Evolutionary conservation across 495 filamentous ascomycete genomes (phyloP).

Genomic region (Neurospora intermedia): DNA sequence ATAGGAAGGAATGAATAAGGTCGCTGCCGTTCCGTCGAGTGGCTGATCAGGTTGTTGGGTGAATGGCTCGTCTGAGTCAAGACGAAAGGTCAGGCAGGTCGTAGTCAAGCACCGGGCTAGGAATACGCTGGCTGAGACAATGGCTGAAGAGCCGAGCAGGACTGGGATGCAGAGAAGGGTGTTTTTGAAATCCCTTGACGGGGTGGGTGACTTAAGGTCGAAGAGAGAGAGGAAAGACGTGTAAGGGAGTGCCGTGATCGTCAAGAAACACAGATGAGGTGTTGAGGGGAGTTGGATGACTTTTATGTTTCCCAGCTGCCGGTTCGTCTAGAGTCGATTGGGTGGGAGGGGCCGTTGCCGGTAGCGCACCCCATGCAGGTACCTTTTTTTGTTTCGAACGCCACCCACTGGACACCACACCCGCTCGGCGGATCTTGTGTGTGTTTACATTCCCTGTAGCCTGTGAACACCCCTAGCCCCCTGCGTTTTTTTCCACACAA

Average conservation of each 20-base stretch:
- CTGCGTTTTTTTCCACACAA: neutral
- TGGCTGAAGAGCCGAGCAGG: neutral
- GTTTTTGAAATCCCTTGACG: neutral
- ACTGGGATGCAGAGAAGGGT: neutral
- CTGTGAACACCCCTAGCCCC: neutral
- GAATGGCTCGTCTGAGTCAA: neutral
- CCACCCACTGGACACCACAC: neutral
- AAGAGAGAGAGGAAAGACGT: neutral
- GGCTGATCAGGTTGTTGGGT: neutral
- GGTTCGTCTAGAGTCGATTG: neutral
- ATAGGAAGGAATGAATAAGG: neutral
- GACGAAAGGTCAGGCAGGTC: neutral
- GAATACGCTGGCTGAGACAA: neutral
- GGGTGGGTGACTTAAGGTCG: neutral
- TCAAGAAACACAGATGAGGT: neutral
- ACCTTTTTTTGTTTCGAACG: neutral
- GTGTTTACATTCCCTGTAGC: neutral
- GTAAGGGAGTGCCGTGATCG: neutral
- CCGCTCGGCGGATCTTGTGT: neutral
- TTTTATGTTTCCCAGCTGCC: neutral
- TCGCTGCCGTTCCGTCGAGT: neutral
- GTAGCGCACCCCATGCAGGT: neutral
- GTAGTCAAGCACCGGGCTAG: neutral
- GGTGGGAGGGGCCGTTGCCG: neutral
- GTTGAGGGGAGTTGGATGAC: neutral